phyloP scores from a whole-genome alignment of 2,329 filamentous ascomycete genomes.

The Cytospora mali region DNA sequence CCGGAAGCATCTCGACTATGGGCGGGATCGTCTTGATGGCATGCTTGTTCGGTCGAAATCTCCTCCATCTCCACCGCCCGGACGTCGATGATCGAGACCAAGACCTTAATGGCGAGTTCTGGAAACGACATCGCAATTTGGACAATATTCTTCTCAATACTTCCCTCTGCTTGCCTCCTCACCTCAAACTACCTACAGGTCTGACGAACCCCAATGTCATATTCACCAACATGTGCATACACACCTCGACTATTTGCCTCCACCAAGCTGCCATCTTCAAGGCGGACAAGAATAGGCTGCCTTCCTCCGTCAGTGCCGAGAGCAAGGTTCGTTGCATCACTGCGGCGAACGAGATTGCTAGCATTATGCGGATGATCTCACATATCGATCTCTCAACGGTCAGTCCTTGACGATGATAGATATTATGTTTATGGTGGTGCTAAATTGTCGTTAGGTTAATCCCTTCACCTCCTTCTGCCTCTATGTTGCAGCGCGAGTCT shows the following conservation, averaged over 20 bases:
- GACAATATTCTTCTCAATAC: constrained; percentile 91
- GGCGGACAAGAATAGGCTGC: constrained; percentile 83
- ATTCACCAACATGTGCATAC: constrained; percentile 95
- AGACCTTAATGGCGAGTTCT: constrained; percentile 91
- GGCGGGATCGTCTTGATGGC: constrained; percentile 82
- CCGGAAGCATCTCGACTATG: constrained; percentile 73
- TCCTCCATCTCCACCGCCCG: constrained; percentile 87
- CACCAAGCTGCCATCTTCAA: constrained; percentile 99
- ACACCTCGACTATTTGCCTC: constrained; percentile 95
- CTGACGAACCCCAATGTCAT: constrained; percentile 81
- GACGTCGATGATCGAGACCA: constrained; percentile 78
- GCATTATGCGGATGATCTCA: constrained; percentile 92
- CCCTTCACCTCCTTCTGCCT: constrained; percentile 94
- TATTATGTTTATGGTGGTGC: background rate
- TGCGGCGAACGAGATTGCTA: constrained; percentile 89
- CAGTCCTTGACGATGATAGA: constrained; percentile 41
- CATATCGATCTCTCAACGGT: constrained; percentile 84
- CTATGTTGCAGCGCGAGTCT: constrained; percentile 93
- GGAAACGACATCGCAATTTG: constrained; percentile 87
- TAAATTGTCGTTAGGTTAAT: constrained; percentile 69
- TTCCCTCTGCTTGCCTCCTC: constrained; percentile 76
- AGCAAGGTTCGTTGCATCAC: constrained; percentile 93
- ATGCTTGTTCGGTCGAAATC: constrained; percentile 87
- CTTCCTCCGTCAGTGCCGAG: constrained; percentile 76
- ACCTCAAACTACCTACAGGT: constrained; percentile 77